phyloP scores from a whole-genome alignment of 371 early-diverging fungal species.

The Blakeslea trispora region DNA sequence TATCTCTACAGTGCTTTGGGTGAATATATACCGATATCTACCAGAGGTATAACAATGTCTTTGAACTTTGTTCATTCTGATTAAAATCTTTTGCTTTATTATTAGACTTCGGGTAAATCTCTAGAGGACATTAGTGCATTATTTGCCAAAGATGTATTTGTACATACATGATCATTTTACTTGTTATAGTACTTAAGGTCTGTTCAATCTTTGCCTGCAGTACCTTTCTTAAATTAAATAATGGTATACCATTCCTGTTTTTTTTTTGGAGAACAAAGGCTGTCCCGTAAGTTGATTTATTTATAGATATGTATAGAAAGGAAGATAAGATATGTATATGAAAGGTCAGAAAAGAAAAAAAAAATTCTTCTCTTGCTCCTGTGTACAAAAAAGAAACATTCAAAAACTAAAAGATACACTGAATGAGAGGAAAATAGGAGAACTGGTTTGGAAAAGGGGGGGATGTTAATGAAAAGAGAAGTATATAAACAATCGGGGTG shows the following conservation, averaged over 20 bases:
- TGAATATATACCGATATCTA: slow-evolving; percentile 45
- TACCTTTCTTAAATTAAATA: too few relatives aligned
- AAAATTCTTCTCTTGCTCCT: neutral
- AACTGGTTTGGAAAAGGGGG: slow-evolving; percentile 4
- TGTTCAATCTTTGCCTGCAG: too few relatives aligned
- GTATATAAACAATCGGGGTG: neutral
- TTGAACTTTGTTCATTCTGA: neutral
- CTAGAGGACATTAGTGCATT: slow-evolving; percentile 22
- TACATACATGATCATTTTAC: too few relatives aligned
- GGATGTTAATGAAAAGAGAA: slow-evolving; percentile 4
- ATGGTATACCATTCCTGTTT: too few relatives aligned
- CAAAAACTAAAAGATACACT: slow-evolving; percentile 21
- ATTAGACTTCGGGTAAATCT: slow-evolving; percentile 24
- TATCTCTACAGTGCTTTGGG: slow-evolving; percentile 55
- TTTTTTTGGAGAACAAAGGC: too few relatives aligned
- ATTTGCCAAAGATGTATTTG: slow-evolving; percentile 1
- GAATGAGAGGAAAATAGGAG: neutral
- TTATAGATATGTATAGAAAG: too few relatives aligned
- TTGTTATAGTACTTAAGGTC: too few relatives aligned
- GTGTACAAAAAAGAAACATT: too few relatives aligned
- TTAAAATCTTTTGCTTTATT: neutral
- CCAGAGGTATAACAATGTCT: slow-evolving; percentile 41
- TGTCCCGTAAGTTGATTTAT: too few relatives aligned
- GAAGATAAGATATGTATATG: neutral
- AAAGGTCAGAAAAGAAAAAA: neutral